Evolutionary conservation across 2,329 filamentous ascomycete genomes (phyloP).

Genomic region (Apiospora rasikravindrae): DNA sequence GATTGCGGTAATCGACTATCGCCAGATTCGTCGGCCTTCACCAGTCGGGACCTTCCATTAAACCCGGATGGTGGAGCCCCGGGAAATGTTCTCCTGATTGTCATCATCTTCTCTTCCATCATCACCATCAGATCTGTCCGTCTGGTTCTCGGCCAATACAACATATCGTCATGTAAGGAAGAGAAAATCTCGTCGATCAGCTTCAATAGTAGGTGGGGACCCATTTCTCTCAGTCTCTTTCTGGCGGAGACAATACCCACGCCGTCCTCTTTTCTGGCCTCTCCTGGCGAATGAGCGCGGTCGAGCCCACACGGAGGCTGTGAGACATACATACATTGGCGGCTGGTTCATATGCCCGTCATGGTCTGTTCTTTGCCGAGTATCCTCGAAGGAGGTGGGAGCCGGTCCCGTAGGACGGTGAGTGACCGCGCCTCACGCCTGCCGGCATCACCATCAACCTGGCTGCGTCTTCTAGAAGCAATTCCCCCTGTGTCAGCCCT

Average conservation of each 20-base stretch:
- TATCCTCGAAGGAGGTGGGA: not conserved
- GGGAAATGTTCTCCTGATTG: not conserved
- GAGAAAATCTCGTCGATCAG: slow-evolving; percentile 12
- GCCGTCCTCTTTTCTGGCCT: not conserved
- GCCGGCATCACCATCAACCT: not conserved
- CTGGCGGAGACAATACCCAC: slow-evolving; percentile 9
- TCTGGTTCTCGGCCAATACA: slow-evolving; percentile 3
- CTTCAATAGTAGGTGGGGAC: slow-evolving; percentile 9
- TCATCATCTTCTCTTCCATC: slow-evolving; percentile 13
- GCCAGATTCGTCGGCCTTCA: not conserved
- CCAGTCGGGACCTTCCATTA: not conserved
- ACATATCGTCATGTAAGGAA: slow-evolving; percentile 8
- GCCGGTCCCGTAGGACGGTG: not conserved
- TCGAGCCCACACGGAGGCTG: not conserved
- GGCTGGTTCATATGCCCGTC: slow-evolving; percentile 11
- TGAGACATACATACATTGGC: slow-evolving; percentile 16
- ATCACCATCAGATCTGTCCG: not conserved
- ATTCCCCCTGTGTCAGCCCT: not conserved
- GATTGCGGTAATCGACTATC: not conserved
- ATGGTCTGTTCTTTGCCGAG: slow-evolving; percentile 5
- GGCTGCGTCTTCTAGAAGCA: slow-evolving; percentile 12
- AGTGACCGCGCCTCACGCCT: not conserved
- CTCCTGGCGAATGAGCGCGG: not conserved
- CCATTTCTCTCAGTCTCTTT: not conserved
- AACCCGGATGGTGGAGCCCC: not conserved